Percentiles rank a stretch among this genome's conserved stretches.
Evolutionary conservation across 1,284 basidiomycete genomes (phyloP).

Genomic region (Lentinus polychrous): DNA sequence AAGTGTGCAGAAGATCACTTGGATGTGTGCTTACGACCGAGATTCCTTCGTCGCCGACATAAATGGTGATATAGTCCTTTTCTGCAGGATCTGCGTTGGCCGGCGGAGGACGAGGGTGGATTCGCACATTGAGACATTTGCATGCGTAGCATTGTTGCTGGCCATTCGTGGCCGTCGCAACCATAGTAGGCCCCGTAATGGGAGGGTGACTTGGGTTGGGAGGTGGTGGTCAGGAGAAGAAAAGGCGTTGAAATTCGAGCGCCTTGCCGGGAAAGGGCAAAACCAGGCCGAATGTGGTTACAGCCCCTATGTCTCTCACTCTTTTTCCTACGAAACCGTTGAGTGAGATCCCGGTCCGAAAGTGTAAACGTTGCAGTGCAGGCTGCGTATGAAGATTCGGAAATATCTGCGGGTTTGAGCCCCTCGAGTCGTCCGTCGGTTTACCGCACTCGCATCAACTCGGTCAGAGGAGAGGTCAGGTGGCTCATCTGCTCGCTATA

Average conservation of each 20-base stretch:
- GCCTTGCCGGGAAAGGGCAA: not conserved
- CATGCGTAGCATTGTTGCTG: constrained; percentile 39
- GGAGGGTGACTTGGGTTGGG: not conserved
- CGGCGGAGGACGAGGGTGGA: constrained; percentile 26
- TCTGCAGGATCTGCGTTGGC: constrained; percentile 25
- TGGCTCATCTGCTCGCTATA: not conserved
- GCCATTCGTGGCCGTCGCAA: constrained; percentile 24
- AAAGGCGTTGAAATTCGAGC: constrained; percentile 1
- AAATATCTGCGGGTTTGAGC: too few relatives aligned
- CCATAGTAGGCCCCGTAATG: constrained; percentile 2
- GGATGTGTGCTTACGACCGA: constrained; percentile 43
- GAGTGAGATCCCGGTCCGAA: too few relatives aligned
- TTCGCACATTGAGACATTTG: constrained; percentile 65
- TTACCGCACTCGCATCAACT: too few relatives aligned
- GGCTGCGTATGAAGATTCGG: too few relatives aligned
- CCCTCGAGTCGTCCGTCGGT: too few relatives aligned
- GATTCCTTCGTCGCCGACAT: constrained; percentile 63
- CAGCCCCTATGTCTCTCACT: too few relatives aligned
- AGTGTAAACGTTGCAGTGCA: too few relatives aligned
- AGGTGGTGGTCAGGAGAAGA: constrained; percentile 1
- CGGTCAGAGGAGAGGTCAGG: not conserved
- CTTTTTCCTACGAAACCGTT: too few relatives aligned
- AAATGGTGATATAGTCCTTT: constrained; percentile 46
- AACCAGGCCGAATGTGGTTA: too few relatives aligned
- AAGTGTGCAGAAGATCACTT: constrained; percentile 7